Evolutionary conservation across 1,284 basidiomycete species (phyloP).

Genomic region (Boletus mariae): DNA sequence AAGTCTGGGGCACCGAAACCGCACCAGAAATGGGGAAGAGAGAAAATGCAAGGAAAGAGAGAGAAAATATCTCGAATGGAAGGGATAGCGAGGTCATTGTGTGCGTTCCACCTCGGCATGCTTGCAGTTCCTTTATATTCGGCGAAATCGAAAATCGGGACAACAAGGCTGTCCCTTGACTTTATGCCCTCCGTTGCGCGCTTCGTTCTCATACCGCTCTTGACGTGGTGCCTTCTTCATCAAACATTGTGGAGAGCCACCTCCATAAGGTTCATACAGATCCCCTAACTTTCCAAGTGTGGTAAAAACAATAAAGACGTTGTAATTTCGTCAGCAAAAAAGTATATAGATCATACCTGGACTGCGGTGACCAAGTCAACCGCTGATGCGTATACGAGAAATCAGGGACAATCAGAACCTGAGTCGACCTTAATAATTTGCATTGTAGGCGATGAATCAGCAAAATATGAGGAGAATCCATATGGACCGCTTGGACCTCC

Average conservation of each 20-base stretch:
- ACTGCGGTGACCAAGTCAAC: neutral
- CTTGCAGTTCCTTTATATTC: conserved; percentile 14
- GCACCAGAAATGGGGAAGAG: conserved; percentile 11
- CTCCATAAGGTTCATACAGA: neutral
- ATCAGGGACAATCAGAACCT: neutral
- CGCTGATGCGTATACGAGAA: neutral
- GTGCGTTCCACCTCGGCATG: neutral
- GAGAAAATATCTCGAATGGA: conserved; percentile 4
- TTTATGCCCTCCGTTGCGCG: neutral
- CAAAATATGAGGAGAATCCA: too few species aligned
- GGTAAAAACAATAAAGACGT: neutral
- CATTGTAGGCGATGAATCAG: too few species aligned
- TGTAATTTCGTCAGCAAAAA: neutral
- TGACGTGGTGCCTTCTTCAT: neutral
- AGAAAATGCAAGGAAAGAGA: conserved; percentile 7
- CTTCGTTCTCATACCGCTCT: neutral
- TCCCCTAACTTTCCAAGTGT: neutral
- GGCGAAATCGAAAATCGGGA: neutral
- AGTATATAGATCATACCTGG: neutral
- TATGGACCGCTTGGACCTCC: neutral
- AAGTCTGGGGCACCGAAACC: neutral
- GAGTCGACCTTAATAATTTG: too few species aligned
- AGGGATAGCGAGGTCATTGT: neutral
- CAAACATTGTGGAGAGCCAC: neutral
- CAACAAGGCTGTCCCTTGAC: neutral